Base-by-base conservation (phyloP, 2,329 filamentous ascomycete species). In the Thelonectria rubi region DNA sequence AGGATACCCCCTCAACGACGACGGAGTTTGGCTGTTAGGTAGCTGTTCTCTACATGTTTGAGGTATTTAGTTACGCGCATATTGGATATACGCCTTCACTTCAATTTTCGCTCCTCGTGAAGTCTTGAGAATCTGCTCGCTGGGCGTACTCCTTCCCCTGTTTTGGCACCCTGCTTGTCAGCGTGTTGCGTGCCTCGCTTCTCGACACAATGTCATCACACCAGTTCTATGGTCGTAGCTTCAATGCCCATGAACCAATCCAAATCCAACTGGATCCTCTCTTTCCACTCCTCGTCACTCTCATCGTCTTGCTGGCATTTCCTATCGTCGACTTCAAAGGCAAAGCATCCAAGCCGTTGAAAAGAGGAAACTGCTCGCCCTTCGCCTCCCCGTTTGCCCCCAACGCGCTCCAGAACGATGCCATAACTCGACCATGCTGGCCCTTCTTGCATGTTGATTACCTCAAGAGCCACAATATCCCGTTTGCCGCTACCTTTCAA, bases 1-100 rank as follows among this genome's bases (percentile, higher is more conserved):
- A 65, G 61, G 65, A 69, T 69, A 69, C 64, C 65, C 66, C 55
- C 47, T 52, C 54, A 49, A 59, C 37, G 46, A 60, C 24, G 21
- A 40, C 24, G 47, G 39, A 45, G 32, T n/a, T 24, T 55, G 32
- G 15, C 15, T 21, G 20, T 20, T 18, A 40, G 37, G 15, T 34
- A 17, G 21, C 21, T 49, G 12, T n/a, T 37, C 32, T 51, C 15
- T 21, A 37, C 30, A 48, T 40, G n/a, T 34, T 21, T 47, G 58
- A 60, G 30, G 40, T 34, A 52, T 51, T 55, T 60, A 60, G 46
- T 55, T n/a, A 52, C 52, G 58, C 52, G 39, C 24, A 55, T 55
- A 47, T 60, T 60, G 47, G 53, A 55, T 55, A 55, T 42, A 39
- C 18, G 42, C 42, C n/a, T 45, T 45, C n/a, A 26, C 24, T 24